Conservation (phyloP, 768 basidiomycete species). For the Pulveroboletus sp. region DNA sequence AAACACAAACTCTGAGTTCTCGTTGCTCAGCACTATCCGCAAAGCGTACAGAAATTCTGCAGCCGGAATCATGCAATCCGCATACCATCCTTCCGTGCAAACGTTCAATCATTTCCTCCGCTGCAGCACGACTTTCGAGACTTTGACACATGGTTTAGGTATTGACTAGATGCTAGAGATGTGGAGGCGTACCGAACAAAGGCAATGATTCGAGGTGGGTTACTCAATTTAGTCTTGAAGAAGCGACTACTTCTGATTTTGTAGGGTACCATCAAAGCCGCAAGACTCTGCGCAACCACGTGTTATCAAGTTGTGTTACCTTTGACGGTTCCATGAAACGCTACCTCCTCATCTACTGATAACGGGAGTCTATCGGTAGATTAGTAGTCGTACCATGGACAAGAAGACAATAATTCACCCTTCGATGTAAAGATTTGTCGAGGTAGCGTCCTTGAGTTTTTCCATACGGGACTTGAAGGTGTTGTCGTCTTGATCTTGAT, state of each 20-base stretch:
- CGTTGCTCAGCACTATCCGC: conserved; percentile 76
- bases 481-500: conserved; percentile 31
- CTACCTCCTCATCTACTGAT: conserved; percentile 61
- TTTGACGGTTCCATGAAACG: neutral
- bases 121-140: conserved; percentile 64
- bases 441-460: conserved; percentile 55
- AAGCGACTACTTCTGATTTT: conserved; percentile 71
- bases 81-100: conserved; percentile 77
- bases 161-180: neutral
- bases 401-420: conserved; percentile 37
- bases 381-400: neutral
- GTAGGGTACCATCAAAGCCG: conserved; percentile 63
- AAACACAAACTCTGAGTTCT: conserved; percentile 58
- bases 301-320: neutral
- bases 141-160: conserved; percentile 32
- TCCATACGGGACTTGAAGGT: conserved; percentile 81
- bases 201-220: conserved; percentile 74
- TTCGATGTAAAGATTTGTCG: conserved; percentile 81
- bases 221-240: conserved; percentile 73
- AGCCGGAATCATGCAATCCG: conserved; percentile 73
- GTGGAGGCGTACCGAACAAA: conserved; percentile 60
- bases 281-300: conserved; percentile 43
- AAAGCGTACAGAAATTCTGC: conserved; percentile 74
- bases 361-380: conserved; percentile 50
- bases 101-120: conserved; percentile 72